Evolutionary conservation across 352 stramenopile species (phyloP).

Genomic region (Paralagenidium karlingii): DNA sequence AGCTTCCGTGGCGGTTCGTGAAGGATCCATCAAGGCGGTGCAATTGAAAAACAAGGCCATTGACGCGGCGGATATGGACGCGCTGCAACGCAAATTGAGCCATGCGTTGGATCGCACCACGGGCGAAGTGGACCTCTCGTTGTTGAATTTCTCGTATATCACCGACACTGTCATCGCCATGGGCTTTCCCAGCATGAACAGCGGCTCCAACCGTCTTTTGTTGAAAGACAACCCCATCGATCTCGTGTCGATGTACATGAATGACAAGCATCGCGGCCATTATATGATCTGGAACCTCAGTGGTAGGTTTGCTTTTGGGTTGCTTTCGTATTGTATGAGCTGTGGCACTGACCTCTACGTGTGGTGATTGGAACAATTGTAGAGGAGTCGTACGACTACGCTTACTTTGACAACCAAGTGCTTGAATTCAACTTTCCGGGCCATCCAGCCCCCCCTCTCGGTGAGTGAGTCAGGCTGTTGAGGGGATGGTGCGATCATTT

Average conservation of each 20-base stretch:
- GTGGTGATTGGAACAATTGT: too few species aligned
- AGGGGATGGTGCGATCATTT: not conserved
- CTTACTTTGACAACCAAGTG: constrained; percentile 93
- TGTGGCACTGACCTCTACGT: not conserved
- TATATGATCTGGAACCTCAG: constrained; percentile 99
- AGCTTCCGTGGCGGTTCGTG: constrained; percentile 49
- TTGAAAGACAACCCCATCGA: constrained; percentile 85
- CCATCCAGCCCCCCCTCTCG: constrained; percentile 92
- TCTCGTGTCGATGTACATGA: constrained; percentile 89
- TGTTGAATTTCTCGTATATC: constrained; percentile 89
- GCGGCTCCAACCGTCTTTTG: constrained; percentile 54
- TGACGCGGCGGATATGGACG: constrained; percentile 78
- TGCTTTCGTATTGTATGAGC: not conserved
- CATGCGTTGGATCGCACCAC: constrained; percentile 67
- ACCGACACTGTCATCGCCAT: constrained; percentile 82
- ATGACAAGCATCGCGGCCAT: constrained; percentile 86
- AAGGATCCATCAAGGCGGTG: constrained; percentile 59
- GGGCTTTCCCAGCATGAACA: constrained; percentile 85
- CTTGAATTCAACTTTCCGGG: constrained; percentile 96
- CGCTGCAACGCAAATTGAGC: constrained; percentile 64
- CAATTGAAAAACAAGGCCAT: constrained; percentile 61
- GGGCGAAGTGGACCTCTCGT: constrained; percentile 68
- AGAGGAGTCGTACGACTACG: constrained; percentile 95
- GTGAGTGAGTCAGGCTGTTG: constrained; percentile 7
- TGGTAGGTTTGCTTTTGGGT: constrained; percentile 11